These are phyloP conservation scores for Balansia obtecta DNA, from an alignment of 2,329 filamentous ascomycete genomes.

Conservation along the genomic window DNA sequence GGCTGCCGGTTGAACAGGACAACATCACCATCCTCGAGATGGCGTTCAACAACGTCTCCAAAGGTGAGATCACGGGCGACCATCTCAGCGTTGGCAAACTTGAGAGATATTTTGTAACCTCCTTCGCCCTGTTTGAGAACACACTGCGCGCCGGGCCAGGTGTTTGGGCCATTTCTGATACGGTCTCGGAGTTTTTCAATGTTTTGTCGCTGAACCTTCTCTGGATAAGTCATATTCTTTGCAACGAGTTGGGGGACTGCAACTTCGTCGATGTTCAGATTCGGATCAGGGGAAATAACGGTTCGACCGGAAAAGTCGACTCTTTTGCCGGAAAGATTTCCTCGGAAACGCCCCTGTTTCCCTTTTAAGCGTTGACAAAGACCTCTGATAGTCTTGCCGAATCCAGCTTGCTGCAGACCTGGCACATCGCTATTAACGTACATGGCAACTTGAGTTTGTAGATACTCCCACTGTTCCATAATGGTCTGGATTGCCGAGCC, in stretches of 20 bases:
- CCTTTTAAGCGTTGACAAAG: constrained; percentile 94
- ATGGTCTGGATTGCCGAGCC: constrained; percentile 79
- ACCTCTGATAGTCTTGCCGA: constrained; percentile 79
- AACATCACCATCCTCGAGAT: constrained; percentile 89
- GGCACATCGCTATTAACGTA: constrained; percentile 97
- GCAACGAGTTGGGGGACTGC: constrained; percentile 87
- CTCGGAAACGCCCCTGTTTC: constrained; percentile 93
- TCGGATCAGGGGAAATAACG: constrained; percentile 95
- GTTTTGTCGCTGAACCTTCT: constrained; percentile 75
- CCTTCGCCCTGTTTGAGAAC: constrained; percentile 60
- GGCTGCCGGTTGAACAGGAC: constrained; percentile 97
- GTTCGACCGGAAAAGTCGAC: constrained; percentile 97
- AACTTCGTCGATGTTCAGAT: constrained; percentile 85
- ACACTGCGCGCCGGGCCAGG: constrained; percentile 81
- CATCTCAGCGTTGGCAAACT: constrained; percentile 57
- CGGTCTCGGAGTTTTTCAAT: constrained; percentile 66
- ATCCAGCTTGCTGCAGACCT: constrained; percentile 76
- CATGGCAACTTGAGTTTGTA: constrained; percentile 90
- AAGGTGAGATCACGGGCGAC: constrained; percentile 64
- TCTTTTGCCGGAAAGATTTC: constrained; percentile 94
- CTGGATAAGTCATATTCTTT: constrained; percentile 91
- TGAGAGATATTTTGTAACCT: constrained; percentile 58
- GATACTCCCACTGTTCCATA: constrained; percentile 97
- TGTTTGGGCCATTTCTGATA: constrained; percentile 60
- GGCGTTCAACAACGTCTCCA: constrained; percentile 86